Evolutionary conservation across 2,329 filamentous ascomycete genomes (phyloP), one percentile per base, ranked within the genome.

Genomic region (Epicoccum sorghinum): DNA sequence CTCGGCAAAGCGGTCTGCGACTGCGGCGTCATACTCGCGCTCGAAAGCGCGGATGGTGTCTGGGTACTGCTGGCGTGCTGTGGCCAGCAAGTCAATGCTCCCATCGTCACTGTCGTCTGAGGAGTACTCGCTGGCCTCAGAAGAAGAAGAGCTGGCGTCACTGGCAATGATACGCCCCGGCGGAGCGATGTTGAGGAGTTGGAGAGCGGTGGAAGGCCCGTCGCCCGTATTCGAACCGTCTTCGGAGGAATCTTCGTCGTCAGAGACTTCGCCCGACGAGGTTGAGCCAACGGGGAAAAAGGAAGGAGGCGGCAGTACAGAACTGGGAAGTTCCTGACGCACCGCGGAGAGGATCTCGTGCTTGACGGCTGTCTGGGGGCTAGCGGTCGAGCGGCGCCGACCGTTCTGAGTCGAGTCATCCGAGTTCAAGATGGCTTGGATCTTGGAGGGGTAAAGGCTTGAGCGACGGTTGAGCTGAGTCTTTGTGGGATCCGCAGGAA

Each of bases 271-370:
- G 12, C 66, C 67, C 1, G 69, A 74, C 7, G 68, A 75, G 3
- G 61, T 64, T 2, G 71, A 74, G 37, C 75, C 72, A 41, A 75
- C 70, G 0, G 74, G 71, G 25, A 78, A 71, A 54, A 76, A 79
- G 0, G 77, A 76, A 0, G 79, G 74, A 1, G 77, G 76, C 2
- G 79, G 79, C 1, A 82, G 70, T 7, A 61, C 50, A 0, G 79
- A 80, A 10, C 71, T 77, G 0, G 76, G 75, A 6, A 81, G 42
- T 80, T 93, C 45, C 77, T 93, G 44, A 80, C 88, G 52, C 83
- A 93, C 58, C 77, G 89, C 52, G 79, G 91, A 60, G 77, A 88
- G 37, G 79, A 88, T 67, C 80, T 93, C 22, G 77, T 96, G 22
- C 73, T 83, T 52, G 86, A 96, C 78, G 1, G 67, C 47, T 2